Base-by-base conservation (phyloP, 176 grass and related monocot genomes). In the Triticum dicoccoides region DNA sequence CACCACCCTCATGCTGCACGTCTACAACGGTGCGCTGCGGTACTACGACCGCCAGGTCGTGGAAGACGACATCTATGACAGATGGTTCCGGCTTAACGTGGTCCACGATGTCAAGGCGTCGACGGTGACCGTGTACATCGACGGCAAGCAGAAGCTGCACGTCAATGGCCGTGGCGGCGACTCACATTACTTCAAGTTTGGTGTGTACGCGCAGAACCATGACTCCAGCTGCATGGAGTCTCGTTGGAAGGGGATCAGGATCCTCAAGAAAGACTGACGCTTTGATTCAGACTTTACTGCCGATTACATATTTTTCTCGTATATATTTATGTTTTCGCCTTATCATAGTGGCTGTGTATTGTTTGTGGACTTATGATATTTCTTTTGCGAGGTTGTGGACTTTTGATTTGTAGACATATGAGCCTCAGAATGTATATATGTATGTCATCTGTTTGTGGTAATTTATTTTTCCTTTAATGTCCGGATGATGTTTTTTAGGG, bases 51-150 rank as follows among this genome's bases (percentile, higher is more conserved):
- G 29, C 9, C 66, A 65, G 58, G 6, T 86, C 4, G 76, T 88
- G 5, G 82, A 90, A 29, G 59, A 21, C 33, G 3, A 35, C 30
- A 89, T 93, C 47, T 91, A 86, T n/a, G 65, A 90, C 58, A 61
- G 74, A 11, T 93, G 92, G 89, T 93, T 93, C 70, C 66, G 72
- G 42, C 70, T 93, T 12, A 93, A 93, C 66, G 89, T 91, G 11
- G 47, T 93, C 72, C 92, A 93, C 71, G 81, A 86, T 17, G 56
- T 93, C 6, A 74, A 5, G 8, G 34, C 52, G 3, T 64, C 52
- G 17, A 67, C 1, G 4, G 42, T 92, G 15, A 24, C 61, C 67
- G 65, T 79, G 67, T 92, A 83, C 69, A 41, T 92, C 27, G 69
- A 92, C 18, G 54, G 54, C 54, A 21, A 58, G 54, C 54, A 58